These are phyloP conservation scores for Cucurbita argyrosperma DNA, from an alignment of 306 rosid genomes.

Conservation along the genomic window DNA sequence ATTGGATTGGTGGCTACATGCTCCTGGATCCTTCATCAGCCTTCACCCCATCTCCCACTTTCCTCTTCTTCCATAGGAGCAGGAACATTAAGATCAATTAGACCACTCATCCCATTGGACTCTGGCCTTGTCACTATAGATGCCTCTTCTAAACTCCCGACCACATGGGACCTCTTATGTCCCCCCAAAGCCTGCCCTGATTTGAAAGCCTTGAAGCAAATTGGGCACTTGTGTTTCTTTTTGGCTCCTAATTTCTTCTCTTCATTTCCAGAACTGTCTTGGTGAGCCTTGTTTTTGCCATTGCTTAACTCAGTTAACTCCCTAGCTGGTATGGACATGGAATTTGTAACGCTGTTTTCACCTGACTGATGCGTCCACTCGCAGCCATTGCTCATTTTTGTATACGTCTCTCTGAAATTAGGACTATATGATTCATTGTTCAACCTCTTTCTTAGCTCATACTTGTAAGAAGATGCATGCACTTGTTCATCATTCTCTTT, in stretches of 20 bases:
- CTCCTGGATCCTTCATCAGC: constrained; percentile 9
- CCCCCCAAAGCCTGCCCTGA: constrained; percentile 98
- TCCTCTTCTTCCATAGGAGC: constrained; percentile 60
- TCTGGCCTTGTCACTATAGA: constrained; percentile 36
- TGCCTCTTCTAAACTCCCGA: constrained; percentile 49
- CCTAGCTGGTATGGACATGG: constrained; percentile 18
- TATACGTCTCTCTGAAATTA: constrained; percentile 24
- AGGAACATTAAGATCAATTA: constrained; percentile 86
- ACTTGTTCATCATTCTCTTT: constrained; percentile 16
- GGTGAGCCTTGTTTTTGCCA: constrained; percentile 12
- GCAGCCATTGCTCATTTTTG: constrained; percentile 16
- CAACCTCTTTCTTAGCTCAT: constrained; percentile 26
- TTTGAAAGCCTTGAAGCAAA: constrained; percentile 57
- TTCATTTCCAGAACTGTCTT: constrained; percentile 15
- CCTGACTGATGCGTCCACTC: constrained; percentile 49
- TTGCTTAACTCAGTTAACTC: constrained; percentile 9
- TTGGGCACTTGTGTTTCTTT: constrained; percentile 68
- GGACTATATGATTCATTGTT: constrained; percentile 23
- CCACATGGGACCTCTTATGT: constrained; percentile 88
- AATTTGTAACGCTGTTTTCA: constrained; percentile 36
- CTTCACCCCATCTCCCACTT: constrained; percentile 18
- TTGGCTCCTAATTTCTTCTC: constrained; percentile 37
- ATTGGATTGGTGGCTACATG: constrained; percentile 5
- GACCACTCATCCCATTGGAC: constrained; percentile 22
- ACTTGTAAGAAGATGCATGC: constrained; percentile 15